Evolutionary conservation across 2,329 filamentous ascomycete genomes (phyloP).

Genomic region (Diaporthe nobilis): DNA sequence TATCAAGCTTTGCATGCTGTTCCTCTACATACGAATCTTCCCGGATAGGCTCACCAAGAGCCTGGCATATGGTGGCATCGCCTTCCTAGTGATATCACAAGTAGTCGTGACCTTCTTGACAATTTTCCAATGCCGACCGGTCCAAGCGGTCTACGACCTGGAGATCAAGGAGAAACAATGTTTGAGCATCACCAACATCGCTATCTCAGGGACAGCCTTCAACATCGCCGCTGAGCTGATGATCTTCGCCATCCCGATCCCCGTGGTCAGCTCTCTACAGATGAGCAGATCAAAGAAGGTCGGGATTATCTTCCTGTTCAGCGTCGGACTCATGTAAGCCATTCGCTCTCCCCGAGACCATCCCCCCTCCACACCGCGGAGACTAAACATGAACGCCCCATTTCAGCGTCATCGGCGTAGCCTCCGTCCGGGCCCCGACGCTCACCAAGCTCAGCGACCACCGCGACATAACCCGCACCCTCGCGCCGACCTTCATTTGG

Average conservation of each 20-base stretch:
- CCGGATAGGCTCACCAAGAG: constrained; percentile 10
- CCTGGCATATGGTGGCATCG: not conserved
- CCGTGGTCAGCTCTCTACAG: constrained; percentile 14
- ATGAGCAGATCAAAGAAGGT: constrained; percentile 20
- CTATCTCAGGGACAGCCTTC: constrained; percentile 5
- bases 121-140: constrained; percentile 9
- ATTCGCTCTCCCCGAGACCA: too few species aligned
- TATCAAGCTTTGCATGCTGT: constrained; percentile 29
- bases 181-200: constrained; percentile 8
- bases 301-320: constrained; percentile 11
- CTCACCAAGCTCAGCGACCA: constrained; percentile 10
- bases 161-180: constrained; percentile 11
- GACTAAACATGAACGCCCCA: not conserved
- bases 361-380: too few species aligned
- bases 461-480: constrained; percentile 3
- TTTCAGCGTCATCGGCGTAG: constrained; percentile 2
- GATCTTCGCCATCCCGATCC: constrained; percentile 14
- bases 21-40: constrained; percentile 16
- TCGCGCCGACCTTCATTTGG: constrained; percentile 23
- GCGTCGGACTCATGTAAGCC: constrained; percentile 16
- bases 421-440: constrained; percentile 13
- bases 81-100: constrained; percentile 25
- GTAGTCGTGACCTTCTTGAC: constrained; percentile 24
- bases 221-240: constrained; percentile 21
- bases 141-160: not conserved